Conservation (phyloP, 1,284 basidiomycete genomes). For the Trichosporon asahii region DNA sequence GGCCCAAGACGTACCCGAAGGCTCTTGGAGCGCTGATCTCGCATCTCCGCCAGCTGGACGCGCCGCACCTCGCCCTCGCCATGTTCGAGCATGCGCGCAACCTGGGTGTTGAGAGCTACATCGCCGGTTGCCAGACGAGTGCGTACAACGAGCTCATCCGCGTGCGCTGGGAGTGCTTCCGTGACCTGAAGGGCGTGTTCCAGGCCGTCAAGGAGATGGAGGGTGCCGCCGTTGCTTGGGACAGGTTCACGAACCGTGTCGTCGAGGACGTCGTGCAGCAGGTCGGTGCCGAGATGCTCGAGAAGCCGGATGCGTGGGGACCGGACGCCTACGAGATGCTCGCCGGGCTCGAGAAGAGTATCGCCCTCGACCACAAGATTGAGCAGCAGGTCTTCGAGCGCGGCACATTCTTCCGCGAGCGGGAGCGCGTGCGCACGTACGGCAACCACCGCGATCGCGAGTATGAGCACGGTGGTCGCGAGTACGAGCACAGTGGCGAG, state of each 20-base stretch:
- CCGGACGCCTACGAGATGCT: constrained; percentile 17
- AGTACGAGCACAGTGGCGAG: background rate
- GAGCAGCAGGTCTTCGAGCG: constrained; percentile 16
- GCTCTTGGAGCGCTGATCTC: constrained; percentile 70
- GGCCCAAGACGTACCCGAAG: constrained; percentile 64
- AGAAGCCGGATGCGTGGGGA: constrained; percentile 17
- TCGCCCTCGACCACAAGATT: constrained; percentile 13
- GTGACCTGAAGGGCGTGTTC: constrained; percentile 68
- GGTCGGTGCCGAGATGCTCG: constrained; percentile 43
- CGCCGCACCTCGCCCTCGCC: constrained; percentile 76
- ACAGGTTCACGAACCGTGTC: constrained; percentile 61
- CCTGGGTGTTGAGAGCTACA: constrained; percentile 70
- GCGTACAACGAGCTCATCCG: constrained; percentile 80
- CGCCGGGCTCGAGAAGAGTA: constrained; percentile 12
- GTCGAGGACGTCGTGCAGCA: constrained; percentile 66
- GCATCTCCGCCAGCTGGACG: constrained; percentile 67
- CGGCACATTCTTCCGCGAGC: background rate
- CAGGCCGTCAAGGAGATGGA: constrained; percentile 74
- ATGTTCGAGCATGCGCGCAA: constrained; percentile 73
- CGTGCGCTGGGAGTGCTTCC: constrained; percentile 75
- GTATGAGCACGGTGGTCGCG: background rate
- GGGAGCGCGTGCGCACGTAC: constrained; percentile 1
- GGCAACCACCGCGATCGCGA: background rate
- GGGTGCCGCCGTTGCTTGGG: constrained; percentile 66
- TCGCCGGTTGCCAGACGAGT: constrained; percentile 76